Base-by-base conservation (phyloP, 192 early-diverging fungal species). In the Entomortierella lignicola region DNA sequence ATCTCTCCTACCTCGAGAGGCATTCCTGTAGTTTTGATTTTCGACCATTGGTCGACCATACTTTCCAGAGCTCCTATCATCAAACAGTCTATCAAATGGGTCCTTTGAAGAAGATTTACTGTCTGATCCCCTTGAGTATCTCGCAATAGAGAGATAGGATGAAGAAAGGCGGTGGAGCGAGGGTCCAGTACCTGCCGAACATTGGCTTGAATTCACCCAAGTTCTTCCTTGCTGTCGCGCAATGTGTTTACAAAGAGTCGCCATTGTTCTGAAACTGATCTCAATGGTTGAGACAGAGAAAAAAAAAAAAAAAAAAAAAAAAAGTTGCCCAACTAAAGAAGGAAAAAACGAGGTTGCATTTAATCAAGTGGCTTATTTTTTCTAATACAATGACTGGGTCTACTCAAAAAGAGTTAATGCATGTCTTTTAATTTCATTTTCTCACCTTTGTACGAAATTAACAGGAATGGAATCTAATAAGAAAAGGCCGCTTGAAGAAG, bases 401-500 rank as follows among this genome's bases (percentile, higher is more conserved):
- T 42, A 42, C 13, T 42, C n/a, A n/a, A n/a, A n/a, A n/a, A 37
- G 10, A 37, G 34, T 37, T 37, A 37, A 37, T 37, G 34, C 34
- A 37, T 47, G 12, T 15, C 2, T 47, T 47, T 47, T 12, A 20
- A 23, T 32, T 25, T 54, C 25, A 29, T 32, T 41, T 2, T 17
- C 31, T 18, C 41, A 43, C 10, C 6, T 6, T 54, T 5, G 25
- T 23, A 27, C 25, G 8, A 4, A 27, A 74, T 74, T 62, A 60
- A n/a, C 63, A 11, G 64, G 59, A 21, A 37, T 53, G 31, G 64
- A 66, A 27, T 11, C 60, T 27, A 44, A 47, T 21, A 65, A 29
- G 52, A 74, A 74, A 52, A 51, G 72, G 42, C 64, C 63, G 5
- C 42, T 61, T 12, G 72, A 74, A 10, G 55, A 61, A 15, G 51